Evolutionary conservation across 2,329 filamentous ascomycete genomes (phyloP), one percentile per base, ranked within the genome.

Genomic region (Alternaria alternata): DNA sequence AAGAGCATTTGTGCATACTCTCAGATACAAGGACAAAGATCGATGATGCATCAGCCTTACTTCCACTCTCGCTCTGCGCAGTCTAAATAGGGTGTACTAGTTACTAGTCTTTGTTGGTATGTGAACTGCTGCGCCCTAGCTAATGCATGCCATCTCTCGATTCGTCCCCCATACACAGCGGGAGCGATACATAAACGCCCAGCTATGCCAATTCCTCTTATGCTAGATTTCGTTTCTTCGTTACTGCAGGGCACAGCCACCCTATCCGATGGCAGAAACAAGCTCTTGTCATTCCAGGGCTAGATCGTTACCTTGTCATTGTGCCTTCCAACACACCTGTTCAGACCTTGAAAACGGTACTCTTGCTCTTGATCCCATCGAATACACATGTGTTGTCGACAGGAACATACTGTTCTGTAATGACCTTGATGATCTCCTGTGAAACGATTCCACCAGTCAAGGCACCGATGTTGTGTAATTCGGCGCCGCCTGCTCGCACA

Each of bases 401-500:
- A 1, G 88, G 87, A 11, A 88, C 81, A 71, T 89, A 90, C 77
- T 90, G 88, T 70, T 85, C 83, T n/a, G 88, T 90, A 44, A 94
- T 87, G 78, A 88, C 85, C 76, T 99, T 99, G 81, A 99, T 96
- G 64, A 94, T 88, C 81, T 99, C 95, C 79, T 99, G 96, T n/a
- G 94, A 93, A 48, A 96, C 91, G 82, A 99, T 91, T 3, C 95
- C 96, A 30, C 95, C 96, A 1, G 89, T 91, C 57, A 97, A 81
- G 26, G 94, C 90, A 32, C 94, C 91, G 57, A 96, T 91, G 75
- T 97, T 98, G 81, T 99, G 95, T 61, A 99, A 82, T 78, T 99
- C 96, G 54, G 89, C 91, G 28, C 92, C 92, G 48, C 88, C 89
- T 36, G 92, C 91, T 61, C 96, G 88, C 34, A 89, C 87, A 60